Base-by-base conservation (phyloP, 2,329 filamentous ascomycete species). In the Orbilia quercus region DNA sequence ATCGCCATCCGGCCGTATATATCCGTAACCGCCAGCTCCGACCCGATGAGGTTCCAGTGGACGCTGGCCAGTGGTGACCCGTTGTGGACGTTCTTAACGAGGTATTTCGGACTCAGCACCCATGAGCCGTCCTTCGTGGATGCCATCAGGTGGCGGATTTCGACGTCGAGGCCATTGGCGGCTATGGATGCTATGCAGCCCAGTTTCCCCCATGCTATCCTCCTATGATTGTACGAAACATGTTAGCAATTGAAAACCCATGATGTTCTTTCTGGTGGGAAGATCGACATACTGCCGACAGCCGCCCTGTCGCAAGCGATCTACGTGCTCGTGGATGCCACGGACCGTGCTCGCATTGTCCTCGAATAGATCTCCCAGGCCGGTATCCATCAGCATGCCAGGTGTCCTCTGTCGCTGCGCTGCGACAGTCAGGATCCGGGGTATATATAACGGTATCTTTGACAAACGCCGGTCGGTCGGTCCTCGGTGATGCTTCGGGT, bases 181-280 rank as follows among this genome's bases (percentile, higher is more conserved):
- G 89, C 86, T 76, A 98, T 90, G 60, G 89, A 90, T 25, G 93
- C 93, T 76, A 98, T 91, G 71, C 89, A 92, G 45, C 94, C 94
- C 73, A 88, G 86, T 77, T 89, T 92, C 9, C 94, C 96, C 93
- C 94, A 98, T 28, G 90, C 88, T 60, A 97, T 86, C 75, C 87
- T 88, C 79, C 92, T 96, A 77, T 47, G 51, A 9, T 28, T 40
- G 20, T 64, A 77, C n/a, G 73, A 79, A 18, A 22, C 9, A 53
- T 16, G 22, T 47, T 45, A 45, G 28, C 38, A 31, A 18, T 2
- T 45, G 23, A 28, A 5, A 31, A 31, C 28, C 9, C 4, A 31
- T 31, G 23, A 9, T 44, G 16, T 25, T 34, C 18, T 34, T 22
- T 18, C 28, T n/a, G 20, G 12, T 7, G 51, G 14, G 44, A 25